phyloP scores from a whole-genome alignment of 192 early-diverging fungal species.

The Cetraspora pellucida region DNA sequence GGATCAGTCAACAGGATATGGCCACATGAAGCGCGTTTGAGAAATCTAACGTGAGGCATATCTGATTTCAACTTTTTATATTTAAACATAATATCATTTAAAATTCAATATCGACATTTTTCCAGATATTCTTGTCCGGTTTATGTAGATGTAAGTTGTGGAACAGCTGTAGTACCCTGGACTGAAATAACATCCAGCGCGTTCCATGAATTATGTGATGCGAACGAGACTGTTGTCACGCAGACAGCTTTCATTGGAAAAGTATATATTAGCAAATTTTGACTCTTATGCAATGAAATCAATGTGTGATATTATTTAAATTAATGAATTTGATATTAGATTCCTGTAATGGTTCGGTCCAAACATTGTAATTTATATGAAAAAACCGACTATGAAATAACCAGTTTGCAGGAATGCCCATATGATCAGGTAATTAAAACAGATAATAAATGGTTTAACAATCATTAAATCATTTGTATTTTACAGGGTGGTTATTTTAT shows the following conservation, averaged over 20 bases:
- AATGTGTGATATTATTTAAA: background rate
- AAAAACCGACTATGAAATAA: slow-evolving; percentile 70
- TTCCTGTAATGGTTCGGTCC: slow-evolving; percentile 96
- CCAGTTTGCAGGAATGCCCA: slow-evolving; percentile 88
- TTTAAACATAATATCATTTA: background rate
- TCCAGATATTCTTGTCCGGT: background rate
- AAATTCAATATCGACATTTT: background rate
- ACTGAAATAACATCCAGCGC: no score
- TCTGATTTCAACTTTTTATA: background rate
- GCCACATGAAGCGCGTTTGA: slow-evolving; percentile 92
- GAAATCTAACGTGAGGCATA: slow-evolving; percentile 78
- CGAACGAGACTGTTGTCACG: background rate
- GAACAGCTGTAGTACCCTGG: background rate
- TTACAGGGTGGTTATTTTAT: slow-evolving; percentile 97
- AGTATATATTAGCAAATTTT: slow-evolving; percentile 36
- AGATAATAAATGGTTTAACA: background rate
- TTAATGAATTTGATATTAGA: slow-evolving; percentile 33
- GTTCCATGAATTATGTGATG: background rate
- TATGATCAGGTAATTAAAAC: slow-evolving; percentile 46
- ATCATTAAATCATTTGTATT: background rate
- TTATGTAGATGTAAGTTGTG: no score
- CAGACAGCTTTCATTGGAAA: slow-evolving; percentile 70
- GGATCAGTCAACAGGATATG: slow-evolving; percentile 72
- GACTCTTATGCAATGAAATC: background rate
- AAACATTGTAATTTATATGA: slow-evolving; percentile 83